Evolutionary conservation across 345 rosid genomes (phyloP).

Genomic region (Iberis pinnata): DNA sequence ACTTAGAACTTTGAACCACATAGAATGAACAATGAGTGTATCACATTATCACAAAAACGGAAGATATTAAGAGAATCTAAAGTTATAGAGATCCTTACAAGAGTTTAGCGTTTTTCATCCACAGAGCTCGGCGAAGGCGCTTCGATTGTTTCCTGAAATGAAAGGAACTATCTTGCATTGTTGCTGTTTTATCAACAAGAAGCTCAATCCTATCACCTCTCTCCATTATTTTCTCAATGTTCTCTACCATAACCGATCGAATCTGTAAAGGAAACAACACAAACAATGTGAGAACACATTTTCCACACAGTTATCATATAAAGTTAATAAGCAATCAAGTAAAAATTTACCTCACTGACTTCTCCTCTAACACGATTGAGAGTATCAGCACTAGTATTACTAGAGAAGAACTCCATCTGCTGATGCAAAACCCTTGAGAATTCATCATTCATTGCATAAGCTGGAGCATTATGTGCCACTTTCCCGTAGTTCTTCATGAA

Average conservation of each 20-base stretch:
- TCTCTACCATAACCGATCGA: conserved; percentile 92
- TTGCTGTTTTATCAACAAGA: conserved; percentile 91
- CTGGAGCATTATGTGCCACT: conserved; percentile 78
- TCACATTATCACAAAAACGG: no score
- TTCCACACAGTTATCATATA: not conserved
- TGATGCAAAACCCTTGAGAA: conserved; percentile 97
- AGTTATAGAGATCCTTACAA: conserved; percentile 45
- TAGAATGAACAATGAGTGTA: not conserved
- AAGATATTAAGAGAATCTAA: not conserved
- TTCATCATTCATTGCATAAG: conserved; percentile 98
- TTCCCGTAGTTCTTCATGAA: conserved; percentile 93
- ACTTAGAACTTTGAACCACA: no score
- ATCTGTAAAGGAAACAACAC: conserved; percentile 37
- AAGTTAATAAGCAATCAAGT: not conserved
- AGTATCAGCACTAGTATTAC: conserved; percentile 83
- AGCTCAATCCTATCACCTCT: conserved; percentile 95
- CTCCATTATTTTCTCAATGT: conserved; percentile 91
- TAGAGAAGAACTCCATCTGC: conserved; percentile 98
- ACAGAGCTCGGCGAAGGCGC: conserved; percentile 79
- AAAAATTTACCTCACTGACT: conserved; percentile 71
- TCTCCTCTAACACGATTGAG: conserved; percentile 86
- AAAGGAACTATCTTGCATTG: conserved; percentile 88
- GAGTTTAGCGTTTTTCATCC: conserved; percentile 97
- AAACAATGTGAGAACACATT: conserved; percentile 2
- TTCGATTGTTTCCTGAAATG: conserved; percentile 98